Percentiles rank a stretch among this genome's conserved stretches.
Conservation (phyloP, 2,329 filamentous ascomycete genomes). For the Curvularia spicifera region DNA sequence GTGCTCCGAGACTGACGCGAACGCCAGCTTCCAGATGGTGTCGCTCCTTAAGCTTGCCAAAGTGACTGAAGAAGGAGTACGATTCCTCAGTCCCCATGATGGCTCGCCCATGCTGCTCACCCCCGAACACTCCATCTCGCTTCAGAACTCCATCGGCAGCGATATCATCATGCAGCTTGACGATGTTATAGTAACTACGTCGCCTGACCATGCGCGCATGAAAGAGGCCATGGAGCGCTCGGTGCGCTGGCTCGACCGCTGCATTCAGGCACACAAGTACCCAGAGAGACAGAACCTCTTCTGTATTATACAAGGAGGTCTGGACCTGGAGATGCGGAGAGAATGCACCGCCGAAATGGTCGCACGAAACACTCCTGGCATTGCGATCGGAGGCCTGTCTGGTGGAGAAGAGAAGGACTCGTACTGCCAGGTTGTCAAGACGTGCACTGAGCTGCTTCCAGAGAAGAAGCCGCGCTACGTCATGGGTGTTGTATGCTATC, state of each 20-base stretch:
- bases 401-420: conserved; percentile 94
- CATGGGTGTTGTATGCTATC: conserved; percentile 78
- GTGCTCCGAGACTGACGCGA: conserved; percentile 34
- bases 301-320: conserved; percentile 96
- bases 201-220: conserved; percentile 86
- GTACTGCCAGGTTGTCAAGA: conserved; percentile 87
- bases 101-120: conserved; percentile 95
- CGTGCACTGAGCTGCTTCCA: conserved; percentile 84
- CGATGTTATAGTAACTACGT: conserved; percentile 96
- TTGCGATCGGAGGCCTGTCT: conserved; percentile 93
- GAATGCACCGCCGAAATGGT: conserved; percentile 90
- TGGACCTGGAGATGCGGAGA: conserved; percentile 83
- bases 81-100: conserved; percentile 95
- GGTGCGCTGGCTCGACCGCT: conserved; percentile 93
- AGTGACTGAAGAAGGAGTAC: conserved; percentile 93
- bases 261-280: conserved; percentile 86
- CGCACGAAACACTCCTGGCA: conserved; percentile 87
- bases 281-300: conserved; percentile 89
- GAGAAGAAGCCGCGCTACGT: conserved; percentile 96
- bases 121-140: conserved; percentile 92
- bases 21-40: conserved; percentile 92
- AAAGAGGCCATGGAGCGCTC: conserved; percentile 93
- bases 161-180: conserved; percentile 99
- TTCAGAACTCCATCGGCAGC: conserved; percentile 96
- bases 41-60: conserved; percentile 91